These are phyloP conservation scores for Polysphondylium violaceum DNA, from an alignment of 78 protist genomes.

Conservation along the genomic window DNA sequence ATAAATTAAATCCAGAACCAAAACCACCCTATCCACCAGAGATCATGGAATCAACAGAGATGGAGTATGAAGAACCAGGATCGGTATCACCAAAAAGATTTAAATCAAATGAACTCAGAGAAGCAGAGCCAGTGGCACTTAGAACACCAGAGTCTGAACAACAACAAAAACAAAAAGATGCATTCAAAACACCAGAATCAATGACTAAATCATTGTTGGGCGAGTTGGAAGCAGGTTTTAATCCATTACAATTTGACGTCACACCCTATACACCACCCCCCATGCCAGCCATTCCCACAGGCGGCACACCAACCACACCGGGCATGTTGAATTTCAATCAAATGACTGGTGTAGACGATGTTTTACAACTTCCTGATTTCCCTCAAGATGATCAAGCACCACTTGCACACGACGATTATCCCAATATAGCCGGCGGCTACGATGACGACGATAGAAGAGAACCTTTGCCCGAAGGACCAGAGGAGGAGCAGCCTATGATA, in stretches of 20 bases:
- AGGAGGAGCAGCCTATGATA: not conserved
- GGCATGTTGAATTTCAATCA: too few relatives aligned
- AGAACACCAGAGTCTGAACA: not conserved
- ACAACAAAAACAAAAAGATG: not conserved
- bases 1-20: slow-evolving; percentile 13
- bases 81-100: not conserved
- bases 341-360: too few relatives aligned
- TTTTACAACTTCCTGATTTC: too few relatives aligned
- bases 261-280: too few relatives aligned
- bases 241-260: too few relatives aligned
- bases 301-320: too few relatives aligned
- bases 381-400: not conserved
- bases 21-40: slow-evolving; percentile 15
- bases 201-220: not conserved
- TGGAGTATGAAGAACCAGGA: not conserved
- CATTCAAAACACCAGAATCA: not conserved
- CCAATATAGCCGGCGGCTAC: not conserved
- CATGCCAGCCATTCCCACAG: too few relatives aligned
- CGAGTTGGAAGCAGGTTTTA: not conserved
- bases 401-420: not conserved
- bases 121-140: not conserved
- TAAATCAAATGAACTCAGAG: slow-evolving; percentile 32
- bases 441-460: not conserved
- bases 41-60: too few relatives aligned
- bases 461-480: not conserved